Conservation (phyloP, 1,284 basidiomycete species). For the Volvariella volvacea region DNA sequence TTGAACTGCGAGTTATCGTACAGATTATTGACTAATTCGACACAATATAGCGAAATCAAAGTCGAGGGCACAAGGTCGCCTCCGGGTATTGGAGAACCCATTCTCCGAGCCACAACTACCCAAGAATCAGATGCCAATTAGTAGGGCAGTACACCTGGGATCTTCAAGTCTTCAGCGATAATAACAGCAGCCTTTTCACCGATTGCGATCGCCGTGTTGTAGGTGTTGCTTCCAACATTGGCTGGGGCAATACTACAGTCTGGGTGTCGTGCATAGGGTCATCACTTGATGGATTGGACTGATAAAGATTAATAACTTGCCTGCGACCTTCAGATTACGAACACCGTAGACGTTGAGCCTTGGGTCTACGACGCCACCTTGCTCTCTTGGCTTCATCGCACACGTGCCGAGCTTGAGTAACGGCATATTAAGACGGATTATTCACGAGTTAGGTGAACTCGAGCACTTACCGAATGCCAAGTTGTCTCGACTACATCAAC, state of each 20-base stretch:
- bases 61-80: neutral
- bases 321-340: conserved; percentile 14
- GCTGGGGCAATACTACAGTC: conserved; percentile 14
- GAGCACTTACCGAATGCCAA: conserved; percentile 54
- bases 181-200: conserved; percentile 20
- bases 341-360: conserved; percentile 15
- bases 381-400: conserved; percentile 15
- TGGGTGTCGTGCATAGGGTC: no score
- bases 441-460: no score
- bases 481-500: conserved; percentile 43
- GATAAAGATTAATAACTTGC: conserved; percentile 4
- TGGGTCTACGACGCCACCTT: conserved; percentile 15
- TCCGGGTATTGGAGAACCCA: conserved; percentile 6
- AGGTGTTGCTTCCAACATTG: conserved; percentile 17
- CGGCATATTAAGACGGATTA: conserved; percentile 10
- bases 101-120: no score
- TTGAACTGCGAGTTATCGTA: no score
- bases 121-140: no score
- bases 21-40: no score
- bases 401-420: conserved; percentile 10
- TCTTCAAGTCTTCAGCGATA: conserved; percentile 15
- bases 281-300: no score
- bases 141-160: no score
- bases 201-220: conserved; percentile 17
- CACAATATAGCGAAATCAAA: no score